Evolutionary conservation across 2,329 filamentous ascomycete species (phyloP).

Genomic region (Penicillium fuscoglaucum): DNA sequence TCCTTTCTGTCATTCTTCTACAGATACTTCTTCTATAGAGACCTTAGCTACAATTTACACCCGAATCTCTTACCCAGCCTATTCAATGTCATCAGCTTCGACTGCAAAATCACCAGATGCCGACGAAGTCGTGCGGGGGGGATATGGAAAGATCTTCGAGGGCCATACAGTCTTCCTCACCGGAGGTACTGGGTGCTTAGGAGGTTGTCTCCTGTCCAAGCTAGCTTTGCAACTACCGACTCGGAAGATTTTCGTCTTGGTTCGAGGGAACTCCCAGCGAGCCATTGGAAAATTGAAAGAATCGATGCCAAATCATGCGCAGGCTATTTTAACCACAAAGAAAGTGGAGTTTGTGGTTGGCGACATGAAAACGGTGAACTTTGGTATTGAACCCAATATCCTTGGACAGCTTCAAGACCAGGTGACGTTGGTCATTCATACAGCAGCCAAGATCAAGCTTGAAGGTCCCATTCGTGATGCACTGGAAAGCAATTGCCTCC

Average conservation of each 20-base stretch:
- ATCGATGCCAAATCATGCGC: conserved; percentile 31
- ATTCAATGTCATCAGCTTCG: conserved; percentile 14
- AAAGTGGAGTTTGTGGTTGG: conserved; percentile 34
- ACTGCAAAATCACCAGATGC: conserved; percentile 6
- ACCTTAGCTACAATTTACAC: neutral
- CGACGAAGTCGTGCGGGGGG: conserved; percentile 25
- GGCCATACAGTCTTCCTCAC: conserved; percentile 34
- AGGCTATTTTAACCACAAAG: conserved; percentile 27
- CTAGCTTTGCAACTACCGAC: conserved; percentile 35
- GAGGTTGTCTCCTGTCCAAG: conserved; percentile 38
- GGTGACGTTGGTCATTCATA: conserved; percentile 36
- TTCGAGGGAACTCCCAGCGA: conserved; percentile 24
- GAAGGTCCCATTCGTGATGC: conserved; percentile 30
- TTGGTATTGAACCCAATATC: conserved; percentile 23
- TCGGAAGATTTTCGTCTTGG: conserved; percentile 32
- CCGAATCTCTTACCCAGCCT: neutral
- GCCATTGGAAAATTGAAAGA: conserved; percentile 33
- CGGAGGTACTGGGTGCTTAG: conserved; percentile 34
- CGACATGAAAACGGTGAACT: conserved; percentile 29
- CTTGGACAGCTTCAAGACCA: conserved; percentile 26
- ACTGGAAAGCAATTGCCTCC: conserved; percentile 35
- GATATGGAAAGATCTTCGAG: conserved; percentile 30
- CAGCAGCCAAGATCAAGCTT: conserved; percentile 36
- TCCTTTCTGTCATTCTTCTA: neutral
- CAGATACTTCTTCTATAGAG: neutral